Conservation (phyloP, 78 protist genomes). For the Chrysochromulina tobinii region DNA sequence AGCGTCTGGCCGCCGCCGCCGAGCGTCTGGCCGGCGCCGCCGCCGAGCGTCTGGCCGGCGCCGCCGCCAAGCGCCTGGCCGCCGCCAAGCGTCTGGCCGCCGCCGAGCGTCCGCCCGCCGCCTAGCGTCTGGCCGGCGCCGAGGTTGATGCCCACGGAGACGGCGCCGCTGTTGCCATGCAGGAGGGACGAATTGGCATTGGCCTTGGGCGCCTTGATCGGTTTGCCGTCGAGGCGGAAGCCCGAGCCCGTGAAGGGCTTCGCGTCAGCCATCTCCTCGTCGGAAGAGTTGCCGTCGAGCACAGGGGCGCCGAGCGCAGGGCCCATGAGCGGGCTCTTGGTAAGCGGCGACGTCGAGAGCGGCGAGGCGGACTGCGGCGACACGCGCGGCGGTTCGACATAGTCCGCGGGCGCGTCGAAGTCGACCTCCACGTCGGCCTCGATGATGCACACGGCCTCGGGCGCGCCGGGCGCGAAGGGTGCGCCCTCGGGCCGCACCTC, state of each 20-base stretch:
- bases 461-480: not conserved
- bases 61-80: not conserved
- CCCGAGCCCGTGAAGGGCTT: not conserved
- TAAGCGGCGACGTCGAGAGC: not conserved
- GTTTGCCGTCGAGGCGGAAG: constrained; percentile 15
- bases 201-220: not conserved
- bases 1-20: not conserved
- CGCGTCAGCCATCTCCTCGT: not conserved
- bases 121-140: too few relatives aligned
- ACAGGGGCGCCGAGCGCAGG: not conserved
- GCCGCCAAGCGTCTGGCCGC: not conserved
- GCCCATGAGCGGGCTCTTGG: too few relatives aligned
- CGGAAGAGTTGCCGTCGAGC: not conserved
- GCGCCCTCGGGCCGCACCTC: constrained; percentile 30
- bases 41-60: not conserved
- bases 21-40: not conserved
- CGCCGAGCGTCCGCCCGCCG: too few relatives aligned
- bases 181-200: too few relatives aligned
- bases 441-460: constrained; percentile 48
- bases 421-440: constrained; percentile 59
- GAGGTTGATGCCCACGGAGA: not conserved
- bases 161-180: not conserved
- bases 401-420: constrained; percentile 60
- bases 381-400: constrained; percentile 35
- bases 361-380: not conserved